Base-by-base conservation (phyloP, 2,329 filamentous ascomycete species). In the Neonectria magnoliae region DNA sequence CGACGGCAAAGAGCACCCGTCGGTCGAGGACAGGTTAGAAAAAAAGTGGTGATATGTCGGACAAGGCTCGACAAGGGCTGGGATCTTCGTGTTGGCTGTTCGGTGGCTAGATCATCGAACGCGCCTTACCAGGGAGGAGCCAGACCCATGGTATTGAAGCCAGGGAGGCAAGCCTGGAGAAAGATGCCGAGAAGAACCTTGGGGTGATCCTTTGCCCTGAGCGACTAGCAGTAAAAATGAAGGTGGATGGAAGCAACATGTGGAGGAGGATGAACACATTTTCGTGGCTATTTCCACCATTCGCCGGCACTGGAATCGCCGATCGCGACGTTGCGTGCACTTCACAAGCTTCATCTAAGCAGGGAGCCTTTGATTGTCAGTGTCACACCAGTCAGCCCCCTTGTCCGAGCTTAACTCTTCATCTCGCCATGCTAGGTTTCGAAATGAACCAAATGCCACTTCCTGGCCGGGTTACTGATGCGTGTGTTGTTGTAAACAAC, bases 61-160 rank as follows among this genome's bases (percentile, higher is more conserved):
- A 47, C 56, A 50, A 56, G 54, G 64, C 54, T 65, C 29, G 27
- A 42, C 31, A 50, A 20, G 42, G 55, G 54, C 33, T 38, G 5
- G 44, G 48, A 33, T 41, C 8, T 14, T 50, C 59, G 53, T 50
- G 29, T 59, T 64, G 29, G 45, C 27, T 47, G 58, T 42, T 56
- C 14, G 44, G 59, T 72, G 68, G 66, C 51, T 64, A 57, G 50
- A 60, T 67, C 13, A 57, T 65, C 47, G 47, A 58, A 52, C 29
- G 66, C 55, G 55, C 59, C 45, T 63, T 48, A 36, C 38, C 64
- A 65, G 60, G 70, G 66, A 47, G 20, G 6, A 7, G 16, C 31
- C 11, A n/a, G 16, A 38, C 11, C 44, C 33, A 20, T 29, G 27
- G 8, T 25, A 45, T 36, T n/a, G 38, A 18, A 41, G 25, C 16